phyloP scores from a whole-genome alignment of 192 early-diverging fungal genomes.

The Podochytrium sp. region DNA sequence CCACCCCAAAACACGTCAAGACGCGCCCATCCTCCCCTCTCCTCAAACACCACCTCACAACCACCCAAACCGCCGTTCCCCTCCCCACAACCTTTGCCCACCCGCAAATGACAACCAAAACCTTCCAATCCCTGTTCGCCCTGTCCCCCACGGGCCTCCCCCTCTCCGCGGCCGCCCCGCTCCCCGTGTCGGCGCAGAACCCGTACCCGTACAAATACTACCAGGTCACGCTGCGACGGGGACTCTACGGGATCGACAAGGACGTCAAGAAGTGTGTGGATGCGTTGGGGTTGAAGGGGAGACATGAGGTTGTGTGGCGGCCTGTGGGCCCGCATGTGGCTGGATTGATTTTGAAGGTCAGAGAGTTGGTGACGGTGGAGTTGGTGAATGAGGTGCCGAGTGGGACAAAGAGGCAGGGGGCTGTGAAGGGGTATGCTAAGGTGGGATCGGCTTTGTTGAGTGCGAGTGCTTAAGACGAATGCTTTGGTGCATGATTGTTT shows the following conservation, averaged over 20 bases:
- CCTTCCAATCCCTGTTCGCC: slow-evolving; percentile 4
- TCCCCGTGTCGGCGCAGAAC: slow-evolving; percentile 3
- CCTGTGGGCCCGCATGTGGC: slow-evolving; percentile 54
- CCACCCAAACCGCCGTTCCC: slow-evolving; percentile 46
- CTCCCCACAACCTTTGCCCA: slow-evolving; percentile 45
- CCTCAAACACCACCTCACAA: slow-evolving; percentile 32
- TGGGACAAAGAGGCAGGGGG: neutral
- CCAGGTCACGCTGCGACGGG: slow-evolving; percentile 64
- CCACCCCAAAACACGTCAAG: neutral
- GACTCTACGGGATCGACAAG: slow-evolving; percentile 60
- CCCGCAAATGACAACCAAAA: neutral
- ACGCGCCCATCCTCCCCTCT: neutral
- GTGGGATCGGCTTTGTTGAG: neutral
- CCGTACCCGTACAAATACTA: slow-evolving; percentile 53
- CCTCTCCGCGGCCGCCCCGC: slow-evolving; percentile 14
- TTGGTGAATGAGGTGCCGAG: slow-evolving; percentile 52
- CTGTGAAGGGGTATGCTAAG: slow-evolving; percentile 19
- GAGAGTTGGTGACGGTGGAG: slow-evolving; percentile 59
- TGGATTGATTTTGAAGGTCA: slow-evolving; percentile 65
- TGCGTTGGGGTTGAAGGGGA: slow-evolving; percentile 55
- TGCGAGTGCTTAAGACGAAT: neutral
- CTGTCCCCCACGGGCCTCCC: slow-evolving; percentile 12
- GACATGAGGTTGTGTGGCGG: slow-evolving; percentile 62
- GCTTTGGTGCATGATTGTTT: neutral
- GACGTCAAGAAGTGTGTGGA: slow-evolving; percentile 50